Conservation (phyloP, 768 basidiomycete genomes). For the Xanthoconium purpureum region DNA sequence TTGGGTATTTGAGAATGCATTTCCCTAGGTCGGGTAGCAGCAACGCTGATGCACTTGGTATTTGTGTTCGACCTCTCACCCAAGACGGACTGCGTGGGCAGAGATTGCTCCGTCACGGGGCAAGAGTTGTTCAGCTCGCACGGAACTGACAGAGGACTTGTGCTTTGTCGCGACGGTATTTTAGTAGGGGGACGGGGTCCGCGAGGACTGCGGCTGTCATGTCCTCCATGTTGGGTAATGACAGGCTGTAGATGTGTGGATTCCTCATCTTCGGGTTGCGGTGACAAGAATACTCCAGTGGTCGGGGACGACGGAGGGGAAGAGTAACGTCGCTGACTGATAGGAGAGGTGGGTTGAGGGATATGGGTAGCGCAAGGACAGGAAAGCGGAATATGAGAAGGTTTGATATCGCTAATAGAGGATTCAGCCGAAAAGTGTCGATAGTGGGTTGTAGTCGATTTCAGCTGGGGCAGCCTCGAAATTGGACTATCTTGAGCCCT, state of each 20-base stretch:
- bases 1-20: slow-evolving; percentile 30
- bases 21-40: slow-evolving; percentile 8
- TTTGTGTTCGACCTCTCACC: slow-evolving; percentile 18
- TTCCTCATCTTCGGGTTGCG: slow-evolving; percentile 1
- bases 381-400: slow-evolving; percentile 14
- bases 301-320: slow-evolving; percentile 10
- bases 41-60: not conserved
- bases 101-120: not conserved
- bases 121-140: not conserved
- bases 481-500: slow-evolving; percentile 36
- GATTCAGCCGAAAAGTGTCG: slow-evolving; percentile 27
- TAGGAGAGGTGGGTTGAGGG: slow-evolving; percentile 12
- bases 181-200: slow-evolving; percentile 41
- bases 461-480: slow-evolving; percentile 31
- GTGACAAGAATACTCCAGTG: not conserved
- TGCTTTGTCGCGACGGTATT: slow-evolving; percentile 34
- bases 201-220: slow-evolving; percentile 38
- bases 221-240: slow-evolving; percentile 12
- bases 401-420: slow-evolving; percentile 23
- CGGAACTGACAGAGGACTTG: slow-evolving; percentile 9
- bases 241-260: not conserved
- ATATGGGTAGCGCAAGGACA: slow-evolving; percentile 12
- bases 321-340: slow-evolving; percentile 11
- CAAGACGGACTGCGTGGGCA: not conserved
- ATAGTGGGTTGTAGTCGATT: slow-evolving; percentile 17